These are phyloP conservation scores for Schizopora paradoxa DNA, from an alignment of 1,284 basidiomycete genomes.

Conservation along the genomic window DNA sequence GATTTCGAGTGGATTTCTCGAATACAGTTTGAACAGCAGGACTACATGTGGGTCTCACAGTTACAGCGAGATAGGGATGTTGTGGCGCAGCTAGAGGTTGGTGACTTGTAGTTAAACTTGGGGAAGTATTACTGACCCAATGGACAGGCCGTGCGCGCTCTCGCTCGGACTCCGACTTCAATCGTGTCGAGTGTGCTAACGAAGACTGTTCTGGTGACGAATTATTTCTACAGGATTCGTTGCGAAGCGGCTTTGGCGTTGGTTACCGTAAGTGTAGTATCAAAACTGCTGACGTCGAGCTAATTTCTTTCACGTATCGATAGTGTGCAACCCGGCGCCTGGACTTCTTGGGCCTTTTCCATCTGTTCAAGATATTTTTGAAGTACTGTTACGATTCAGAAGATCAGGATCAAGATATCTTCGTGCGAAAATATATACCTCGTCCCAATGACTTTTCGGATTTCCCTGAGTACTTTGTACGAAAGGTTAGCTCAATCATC, in stretches of 20 bases:
- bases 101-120: constrained; percentile 23
- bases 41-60: constrained; percentile 99
- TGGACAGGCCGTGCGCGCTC: constrained; percentile 75
- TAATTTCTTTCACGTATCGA: constrained; percentile 5
- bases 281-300: constrained; percentile 3
- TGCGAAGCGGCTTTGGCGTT: constrained; percentile 91
- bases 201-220: constrained; percentile 89
- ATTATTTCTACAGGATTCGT: constrained; percentile 96
- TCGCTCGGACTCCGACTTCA: constrained; percentile 77
- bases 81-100: constrained; percentile 93
- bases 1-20: constrained; percentile 98
- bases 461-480: constrained; percentile 89
- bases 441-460: constrained; percentile 93
- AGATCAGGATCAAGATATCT: constrained; percentile 72
- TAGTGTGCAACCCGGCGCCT: constrained; percentile 79
- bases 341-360: constrained; percentile 89
- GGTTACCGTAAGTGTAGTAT: constrained; percentile 58
- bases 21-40: constrained; percentile 91
- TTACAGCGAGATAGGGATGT: constrained; percentile 95
- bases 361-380: constrained; percentile 94
- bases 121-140: constrained; percentile 4
- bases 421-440: constrained; percentile 81
- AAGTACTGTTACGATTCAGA: constrained; percentile 88
- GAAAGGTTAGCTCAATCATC: constrained; percentile 57
- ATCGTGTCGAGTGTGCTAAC: constrained; percentile 92